These are phyloP conservation scores for Phytophthora agathidicida DNA, from an alignment of 352 stramenopile genomes.

Conservation along the genomic window DNA sequence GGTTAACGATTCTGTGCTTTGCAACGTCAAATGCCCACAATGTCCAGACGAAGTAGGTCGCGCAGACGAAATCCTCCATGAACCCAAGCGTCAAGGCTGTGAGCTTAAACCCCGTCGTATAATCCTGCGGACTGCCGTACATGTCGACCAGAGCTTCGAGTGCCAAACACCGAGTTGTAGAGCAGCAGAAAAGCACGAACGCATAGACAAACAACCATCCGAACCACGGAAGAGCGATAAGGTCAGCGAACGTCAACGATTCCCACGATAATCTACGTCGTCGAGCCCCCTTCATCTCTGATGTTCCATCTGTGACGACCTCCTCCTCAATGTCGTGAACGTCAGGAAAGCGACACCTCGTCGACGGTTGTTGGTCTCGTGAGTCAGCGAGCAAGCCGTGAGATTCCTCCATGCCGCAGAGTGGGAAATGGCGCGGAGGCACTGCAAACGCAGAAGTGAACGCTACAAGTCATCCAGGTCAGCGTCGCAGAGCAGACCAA, in stretches of 20 bases:
- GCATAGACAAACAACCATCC: constrained; percentile 31
- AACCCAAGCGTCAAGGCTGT: constrained; percentile 25
- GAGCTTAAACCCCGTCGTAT: constrained; percentile 18
- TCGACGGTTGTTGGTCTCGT: constrained; percentile 15
- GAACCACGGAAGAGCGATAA: constrained; percentile 11
- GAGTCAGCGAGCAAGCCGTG: constrained; percentile 8
- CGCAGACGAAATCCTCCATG: constrained; percentile 36
- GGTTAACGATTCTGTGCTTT: not conserved
- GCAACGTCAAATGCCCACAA: constrained; percentile 27
- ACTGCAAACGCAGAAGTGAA: constrained; percentile 21
- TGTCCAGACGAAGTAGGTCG: constrained; percentile 24
- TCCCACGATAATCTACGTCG: not conserved
- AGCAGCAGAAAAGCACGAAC: constrained; percentile 26
- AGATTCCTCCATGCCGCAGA: constrained; percentile 16
- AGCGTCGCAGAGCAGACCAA: constrained; percentile 6
- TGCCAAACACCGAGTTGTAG: constrained; percentile 4
- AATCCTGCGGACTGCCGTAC: constrained; percentile 23
- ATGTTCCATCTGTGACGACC: not conserved
- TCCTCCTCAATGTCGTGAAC: not conserved
- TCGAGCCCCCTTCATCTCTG: constrained; percentile 11
- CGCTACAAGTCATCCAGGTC: not conserved
- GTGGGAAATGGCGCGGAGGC: not conserved
- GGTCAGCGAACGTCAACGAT: not conserved
- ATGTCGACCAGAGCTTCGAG: constrained; percentile 24
- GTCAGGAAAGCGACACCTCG: constrained; percentile 17